Conservation (phyloP, 345 rosid genomes). For the Sapria himalayana region DNA sequence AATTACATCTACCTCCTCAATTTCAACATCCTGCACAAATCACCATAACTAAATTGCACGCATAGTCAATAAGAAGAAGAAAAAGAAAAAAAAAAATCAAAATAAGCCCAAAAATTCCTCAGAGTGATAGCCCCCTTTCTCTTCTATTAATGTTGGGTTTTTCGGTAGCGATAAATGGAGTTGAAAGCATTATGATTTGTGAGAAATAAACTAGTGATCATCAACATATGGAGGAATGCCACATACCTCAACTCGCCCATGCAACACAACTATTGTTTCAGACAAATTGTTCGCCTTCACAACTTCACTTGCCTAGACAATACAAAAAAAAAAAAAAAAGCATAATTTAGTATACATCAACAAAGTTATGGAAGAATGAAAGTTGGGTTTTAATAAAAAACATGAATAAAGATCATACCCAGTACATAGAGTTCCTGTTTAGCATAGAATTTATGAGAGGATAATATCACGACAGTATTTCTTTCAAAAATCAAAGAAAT, state of each 20-base stretch:
- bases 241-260: conserved; percentile 97
- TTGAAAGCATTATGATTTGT: too few relatives aligned
- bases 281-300: conserved; percentile 83
- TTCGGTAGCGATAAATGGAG: too few relatives aligned
- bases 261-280: conserved; percentile 64
- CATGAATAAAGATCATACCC: neutral
- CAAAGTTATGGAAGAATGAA: neutral
- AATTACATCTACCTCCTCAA: conserved; percentile 91
- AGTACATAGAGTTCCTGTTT: too few relatives aligned
- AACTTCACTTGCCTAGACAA: conserved; percentile 68
- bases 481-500: too few relatives aligned
- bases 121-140: neutral
- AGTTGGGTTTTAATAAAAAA: neutral
- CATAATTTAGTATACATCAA: neutral
- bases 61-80: conserved; percentile 1
- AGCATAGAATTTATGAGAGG: too few relatives aligned
- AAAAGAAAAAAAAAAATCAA: neutral
- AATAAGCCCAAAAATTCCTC: neutral
- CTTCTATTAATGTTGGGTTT: neutral
- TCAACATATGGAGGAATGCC: conserved; percentile 7
- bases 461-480: too few relatives aligned
- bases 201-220: too few relatives aligned
- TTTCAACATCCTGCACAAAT: conserved; percentile 71
- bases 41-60: conserved; percentile 2
- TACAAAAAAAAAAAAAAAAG: conserved; percentile 1